A percentile compares a stretch with the other conserved stretches of the same genome.
These are phyloP conservation scores for Trypanosoma melophagium DNA, from an alignment of 208 protist species.

Conservation along the genomic window DNA sequence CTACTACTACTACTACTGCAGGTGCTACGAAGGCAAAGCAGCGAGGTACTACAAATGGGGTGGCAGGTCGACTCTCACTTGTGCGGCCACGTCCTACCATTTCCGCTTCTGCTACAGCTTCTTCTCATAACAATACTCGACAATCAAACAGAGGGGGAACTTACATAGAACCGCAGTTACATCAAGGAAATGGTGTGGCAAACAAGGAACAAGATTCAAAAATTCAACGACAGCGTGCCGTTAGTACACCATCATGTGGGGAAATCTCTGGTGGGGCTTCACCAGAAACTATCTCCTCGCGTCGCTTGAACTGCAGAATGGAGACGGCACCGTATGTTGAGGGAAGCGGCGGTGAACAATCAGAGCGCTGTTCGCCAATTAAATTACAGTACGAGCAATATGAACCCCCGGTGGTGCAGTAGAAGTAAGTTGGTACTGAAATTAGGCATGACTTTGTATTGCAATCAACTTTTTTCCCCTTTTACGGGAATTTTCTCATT, in stretches of 20 bases:
- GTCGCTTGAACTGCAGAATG: slow-evolving; percentile 16
- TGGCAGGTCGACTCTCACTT: not conserved
- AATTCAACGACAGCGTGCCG: not conserved
- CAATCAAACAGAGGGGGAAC: too few relatives aligned
- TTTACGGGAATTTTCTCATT: too few relatives aligned
- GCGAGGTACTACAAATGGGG: too few relatives aligned
- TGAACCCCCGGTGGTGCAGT: not conserved
- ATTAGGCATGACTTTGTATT: not conserved
- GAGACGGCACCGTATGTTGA: slow-evolving; percentile 24
- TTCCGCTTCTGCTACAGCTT: not conserved
- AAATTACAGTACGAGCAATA: not conserved
- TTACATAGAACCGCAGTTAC: too few relatives aligned
- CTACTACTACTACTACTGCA: not conserved
- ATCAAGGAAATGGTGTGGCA: too few relatives aligned
- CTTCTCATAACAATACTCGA: not conserved
- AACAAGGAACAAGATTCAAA: too few relatives aligned
- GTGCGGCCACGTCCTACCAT: not conserved
- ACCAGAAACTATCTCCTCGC: not conserved
- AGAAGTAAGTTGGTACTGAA: not conserved
- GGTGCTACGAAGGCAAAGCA: too few relatives aligned
- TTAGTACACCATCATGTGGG: not conserved
- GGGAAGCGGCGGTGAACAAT: not conserved
- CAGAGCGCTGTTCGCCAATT: not conserved
- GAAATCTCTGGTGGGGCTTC: not conserved
- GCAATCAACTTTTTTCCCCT: not conserved